These are phyloP conservation scores for Russula sp. DNA, from an alignment of 768 basidiomycete species.

Conservation along the genomic window DNA sequence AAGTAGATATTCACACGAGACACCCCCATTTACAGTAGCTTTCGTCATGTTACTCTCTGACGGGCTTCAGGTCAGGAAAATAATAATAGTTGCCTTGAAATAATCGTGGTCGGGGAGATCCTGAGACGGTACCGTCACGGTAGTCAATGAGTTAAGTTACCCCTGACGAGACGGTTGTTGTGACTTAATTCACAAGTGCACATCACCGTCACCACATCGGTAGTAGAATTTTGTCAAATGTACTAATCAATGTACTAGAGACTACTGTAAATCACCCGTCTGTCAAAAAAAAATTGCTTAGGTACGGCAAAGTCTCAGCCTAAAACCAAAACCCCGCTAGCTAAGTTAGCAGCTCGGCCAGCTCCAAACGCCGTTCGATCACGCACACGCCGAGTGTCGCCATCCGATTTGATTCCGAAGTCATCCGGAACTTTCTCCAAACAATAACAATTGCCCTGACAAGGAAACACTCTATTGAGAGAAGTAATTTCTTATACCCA, in stretches of 20 bases:
- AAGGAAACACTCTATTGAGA: not conserved
- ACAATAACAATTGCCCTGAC: not conserved
- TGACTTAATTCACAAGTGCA: not conserved
- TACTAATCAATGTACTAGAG: too few relatives aligned
- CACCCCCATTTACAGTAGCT: not conserved
- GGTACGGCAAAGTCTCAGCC: not conserved
- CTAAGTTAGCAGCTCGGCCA: not conserved
- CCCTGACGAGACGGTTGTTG: too few relatives aligned
- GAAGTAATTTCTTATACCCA: not conserved
- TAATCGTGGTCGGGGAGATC: too few relatives aligned
- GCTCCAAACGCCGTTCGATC: slow-evolving; percentile 15
- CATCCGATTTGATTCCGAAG: slow-evolving; percentile 1
- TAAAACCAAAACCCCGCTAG: not conserved
- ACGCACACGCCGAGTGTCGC: not conserved
- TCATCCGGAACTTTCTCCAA: not conserved
- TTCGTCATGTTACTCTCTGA: not conserved
- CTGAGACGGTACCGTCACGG: too few relatives aligned
- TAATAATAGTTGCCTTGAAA: not conserved
- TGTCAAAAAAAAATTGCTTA: slow-evolving; percentile 1
- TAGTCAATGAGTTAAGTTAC: too few relatives aligned
- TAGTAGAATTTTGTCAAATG: not conserved
- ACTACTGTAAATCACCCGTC: not conserved
- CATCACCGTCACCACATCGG: not conserved
- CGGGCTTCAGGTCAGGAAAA: not conserved
- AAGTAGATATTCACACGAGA: slow-evolving; percentile 15